Evolutionary conservation across 2,329 filamentous ascomycete genomes (phyloP), one percentile per base, ranked within the genome.

Genomic region (Zasmidium citrigriseum): DNA sequence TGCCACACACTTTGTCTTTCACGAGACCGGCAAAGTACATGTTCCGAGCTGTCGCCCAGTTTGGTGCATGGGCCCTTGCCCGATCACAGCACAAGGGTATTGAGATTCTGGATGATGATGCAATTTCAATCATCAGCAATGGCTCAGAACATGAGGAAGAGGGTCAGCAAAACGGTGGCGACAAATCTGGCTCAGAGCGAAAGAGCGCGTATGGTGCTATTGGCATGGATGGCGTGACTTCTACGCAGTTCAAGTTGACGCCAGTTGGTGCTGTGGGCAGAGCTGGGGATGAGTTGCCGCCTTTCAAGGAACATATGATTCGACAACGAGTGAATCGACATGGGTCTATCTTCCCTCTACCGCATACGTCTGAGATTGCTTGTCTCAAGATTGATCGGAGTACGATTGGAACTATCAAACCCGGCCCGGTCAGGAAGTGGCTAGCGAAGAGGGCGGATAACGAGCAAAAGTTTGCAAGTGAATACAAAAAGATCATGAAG

Each of bases 21-120:
- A 98, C 93, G 0, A 84, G 88, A n/a, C 95, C 95, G 0, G 95
- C 93, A 47, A 98, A 98, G 73, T 90, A 89, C 76, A 97, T 98
- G 92, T 98, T 91, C 72, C 85, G 93, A 49, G 90, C 91, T 1
- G 86, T 97, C 53, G 90, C 95, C 0, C 93, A 97, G 66, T 98
- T 99, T 69, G 89, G 92, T 1, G 91, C 93, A 0, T 98, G 93
- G 93, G 89, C 89, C 0, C 81, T 97, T 21, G 91, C 93, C 0
- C 82, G 88, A 64, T 91, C 92, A 0, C 93, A 97, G 70, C 83
- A 91, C 59, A 85, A 83, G 1, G 85, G 86, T 1, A 93, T 96
- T 55, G 89, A 95, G 18, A 93, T 96, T 34, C 74, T 89, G 34
- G 88, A 93, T 60, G 90, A 96, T 59, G 89, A 93, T 64, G 80